Evolutionary conservation across 495 filamentous ascomycete species (phyloP).

Genomic region (Podospora pseudoanserina): DNA sequence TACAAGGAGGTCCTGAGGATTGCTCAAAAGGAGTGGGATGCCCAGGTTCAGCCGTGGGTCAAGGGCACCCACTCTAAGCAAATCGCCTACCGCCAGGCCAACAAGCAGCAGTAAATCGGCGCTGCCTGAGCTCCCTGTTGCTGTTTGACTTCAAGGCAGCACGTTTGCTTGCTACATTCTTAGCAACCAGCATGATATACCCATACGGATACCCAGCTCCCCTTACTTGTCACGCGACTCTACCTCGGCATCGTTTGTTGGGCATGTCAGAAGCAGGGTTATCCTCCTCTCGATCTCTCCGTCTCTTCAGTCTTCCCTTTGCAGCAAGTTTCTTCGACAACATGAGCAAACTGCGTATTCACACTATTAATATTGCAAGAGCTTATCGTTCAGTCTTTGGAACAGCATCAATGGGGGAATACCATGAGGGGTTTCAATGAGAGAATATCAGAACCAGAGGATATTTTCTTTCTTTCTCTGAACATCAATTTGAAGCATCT

Average conservation of each 20-base stretch:
- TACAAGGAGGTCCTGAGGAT: constrained; percentile 71
- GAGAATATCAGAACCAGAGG: not conserved
- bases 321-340: not conserved
- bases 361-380: not conserved
- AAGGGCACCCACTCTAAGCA: constrained; percentile 33
- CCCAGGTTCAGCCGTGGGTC: constrained; percentile 33
- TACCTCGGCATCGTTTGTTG: not conserved
- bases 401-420: not conserved
- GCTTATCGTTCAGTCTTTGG: not conserved
- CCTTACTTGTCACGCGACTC: not conserved
- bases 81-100: constrained; percentile 13
- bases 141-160: not conserved
- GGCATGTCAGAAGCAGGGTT: not conserved
- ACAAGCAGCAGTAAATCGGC: not conserved
- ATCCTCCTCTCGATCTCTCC: not conserved
- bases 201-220: not conserved
- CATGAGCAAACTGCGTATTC: not conserved
- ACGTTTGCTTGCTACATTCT: not conserved
- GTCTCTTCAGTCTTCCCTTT: not conserved
- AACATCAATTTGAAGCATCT: not conserved
- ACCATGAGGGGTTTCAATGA: not conserved
- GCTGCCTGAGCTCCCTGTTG: not conserved
- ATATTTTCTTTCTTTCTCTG: not conserved
- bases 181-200: not conserved
- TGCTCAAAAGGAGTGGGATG: constrained; percentile 62